Evolutionary conservation across 78 protist genomes (phyloP).

Genomic region (Dictyostelium capitatum): DNA sequence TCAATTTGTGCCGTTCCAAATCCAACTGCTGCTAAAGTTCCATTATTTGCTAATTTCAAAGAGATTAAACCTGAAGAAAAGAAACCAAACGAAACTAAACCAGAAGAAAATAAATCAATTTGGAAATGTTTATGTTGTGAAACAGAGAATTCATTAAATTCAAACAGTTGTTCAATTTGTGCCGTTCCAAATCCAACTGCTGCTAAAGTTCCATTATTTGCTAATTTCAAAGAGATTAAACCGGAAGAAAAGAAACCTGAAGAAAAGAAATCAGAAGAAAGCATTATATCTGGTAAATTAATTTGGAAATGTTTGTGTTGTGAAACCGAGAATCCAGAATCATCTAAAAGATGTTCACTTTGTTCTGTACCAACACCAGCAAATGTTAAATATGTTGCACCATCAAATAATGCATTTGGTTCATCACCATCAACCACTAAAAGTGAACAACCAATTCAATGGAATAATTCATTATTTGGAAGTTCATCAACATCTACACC

Average conservation of each 20-base stretch:
- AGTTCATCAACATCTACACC: conserved; percentile 1
- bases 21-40: background rate
- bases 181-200: conserved; percentile 1
- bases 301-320: conserved; percentile 63
- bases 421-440: background rate
- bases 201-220: background rate
- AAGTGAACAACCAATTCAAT: no score
- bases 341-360: background rate
- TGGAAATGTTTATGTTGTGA: conserved; percentile 69
- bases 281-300: background rate
- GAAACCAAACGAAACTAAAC: background rate
- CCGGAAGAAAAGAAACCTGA: background rate
- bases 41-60: background rate
- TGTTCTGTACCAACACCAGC: conserved; percentile 53
- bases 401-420: background rate
- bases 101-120: background rate
- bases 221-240: background rate
- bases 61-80: background rate
- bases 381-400: conserved; percentile 5
- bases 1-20: conserved; percentile 33
- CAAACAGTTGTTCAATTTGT: conserved; percentile 17
- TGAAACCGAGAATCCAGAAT: conserved; percentile 16
- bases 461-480: no score
- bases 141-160: background rate
- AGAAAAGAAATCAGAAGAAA: background rate